Percentiles rank a stretch among this genome's conserved stretches.
phyloP scores from a whole-genome alignment of 345 rosid genomes.

The Turritis glabra region DNA sequence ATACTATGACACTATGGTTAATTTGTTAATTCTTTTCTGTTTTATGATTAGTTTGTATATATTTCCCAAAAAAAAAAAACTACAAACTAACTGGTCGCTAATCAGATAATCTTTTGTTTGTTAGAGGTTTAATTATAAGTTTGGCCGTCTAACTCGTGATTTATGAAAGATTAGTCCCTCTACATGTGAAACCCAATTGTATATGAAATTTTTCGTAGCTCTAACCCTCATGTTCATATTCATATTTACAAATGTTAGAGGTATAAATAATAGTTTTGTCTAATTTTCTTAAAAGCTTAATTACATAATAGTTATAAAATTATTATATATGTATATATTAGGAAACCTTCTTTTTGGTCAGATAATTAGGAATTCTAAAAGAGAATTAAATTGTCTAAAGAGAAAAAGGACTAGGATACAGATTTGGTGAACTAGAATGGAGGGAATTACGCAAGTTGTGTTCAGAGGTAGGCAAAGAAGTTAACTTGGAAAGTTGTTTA shows the following conservation, averaged over 20 bases:
- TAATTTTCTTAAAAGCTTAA: background rate
- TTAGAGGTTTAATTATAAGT: background rate
- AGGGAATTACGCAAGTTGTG: constrained; percentile 11
- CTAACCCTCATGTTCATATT: background rate
- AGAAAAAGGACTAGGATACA: background rate
- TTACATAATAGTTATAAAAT: background rate
- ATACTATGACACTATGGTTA: too few relatives aligned
- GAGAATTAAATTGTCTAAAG: background rate
- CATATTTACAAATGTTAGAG: background rate
- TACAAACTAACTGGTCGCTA: background rate
- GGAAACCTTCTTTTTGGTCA: background rate
- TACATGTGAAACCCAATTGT: background rate
- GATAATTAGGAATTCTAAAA: background rate
- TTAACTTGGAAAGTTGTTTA: constrained; percentile 34
- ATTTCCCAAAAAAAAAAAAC: too few relatives aligned
- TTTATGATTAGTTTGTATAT: too few relatives aligned
- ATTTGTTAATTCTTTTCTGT: too few relatives aligned
- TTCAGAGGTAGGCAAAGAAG: constrained; percentile 7
- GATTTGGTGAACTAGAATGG: background rate
- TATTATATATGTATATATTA: background rate
- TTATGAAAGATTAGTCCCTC: too few relatives aligned
- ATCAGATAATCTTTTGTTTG: background rate
- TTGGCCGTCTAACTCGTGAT: background rate
- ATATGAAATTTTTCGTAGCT: too few relatives aligned
- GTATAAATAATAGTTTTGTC: background rate